Evolutionary conservation across 768 basidiomycete species (phyloP), one percentile per base, ranked within the genome.

Genomic region (Pleurotus pulmonarius): DNA sequence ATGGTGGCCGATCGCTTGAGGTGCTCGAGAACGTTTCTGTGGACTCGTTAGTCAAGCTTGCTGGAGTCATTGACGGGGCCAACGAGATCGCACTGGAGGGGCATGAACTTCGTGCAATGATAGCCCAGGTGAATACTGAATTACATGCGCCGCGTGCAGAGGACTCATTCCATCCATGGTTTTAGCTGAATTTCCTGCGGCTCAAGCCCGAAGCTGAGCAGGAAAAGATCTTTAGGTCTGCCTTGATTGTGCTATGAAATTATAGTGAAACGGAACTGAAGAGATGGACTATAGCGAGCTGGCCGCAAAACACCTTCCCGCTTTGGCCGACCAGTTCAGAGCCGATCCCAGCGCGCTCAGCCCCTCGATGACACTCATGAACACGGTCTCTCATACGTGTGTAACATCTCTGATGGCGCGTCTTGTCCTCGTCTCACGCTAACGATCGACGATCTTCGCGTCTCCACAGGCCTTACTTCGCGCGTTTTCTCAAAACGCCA

Each of bases 251-350:
- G 29, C 9, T 9, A 8, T 1, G 41, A 9, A 1, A 1, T 43
- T n/a, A 43, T 43, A 13, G 7, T 20, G 20, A 20, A 43, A 43
- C 15, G 56, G 24, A 22, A 45, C 49, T 46, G 5, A 49, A 9
- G 38, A 3, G 5, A 41, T 16, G 18, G 9, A 48, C n/a, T n/a
- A n/a, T 34, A 73, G 67, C 46, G 66, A 71, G 65, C 60, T 75
- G 46, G 70, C 74, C 20, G 76, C 76, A 38, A 75, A 68, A 57
- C 68, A 74, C 61, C 63, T 74, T 15, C 73, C 73, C 11, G 63
- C 58, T 15, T 56, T 77, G 22, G 64, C 68, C 2, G 63, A 66
- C 16, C 63, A 67, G 54, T 75, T 66, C 49, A 66, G 63, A 51
- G 52, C 59, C n/a, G 65, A 63, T 18, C 26, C 61, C 1, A 62